phyloP scores from a whole-genome alignment of 306 rosid species.

The Gynostemma pentaphyllum region DNA sequence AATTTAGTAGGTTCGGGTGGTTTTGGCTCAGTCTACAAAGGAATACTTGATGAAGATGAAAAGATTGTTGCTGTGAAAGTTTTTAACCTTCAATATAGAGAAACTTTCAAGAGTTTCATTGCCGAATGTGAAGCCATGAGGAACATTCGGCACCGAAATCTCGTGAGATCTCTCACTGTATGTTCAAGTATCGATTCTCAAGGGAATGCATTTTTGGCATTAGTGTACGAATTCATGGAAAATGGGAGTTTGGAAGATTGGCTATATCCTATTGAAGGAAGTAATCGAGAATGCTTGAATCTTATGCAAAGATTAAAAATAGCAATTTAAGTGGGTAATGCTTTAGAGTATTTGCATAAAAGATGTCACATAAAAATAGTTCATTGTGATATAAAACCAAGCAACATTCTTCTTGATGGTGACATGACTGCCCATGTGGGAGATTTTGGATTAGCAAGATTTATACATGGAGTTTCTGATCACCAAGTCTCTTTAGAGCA shows the following conservation, averaged over 20 bases:
- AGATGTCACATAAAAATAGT: background rate
- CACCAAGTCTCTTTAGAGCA: background rate
- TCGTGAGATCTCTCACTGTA: background rate
- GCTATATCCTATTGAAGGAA: background rate
- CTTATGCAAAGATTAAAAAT: background rate
- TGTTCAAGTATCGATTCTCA: constrained; percentile 1
- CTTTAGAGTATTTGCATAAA: background rate
- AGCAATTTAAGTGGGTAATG: background rate
- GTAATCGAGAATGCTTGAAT: background rate
- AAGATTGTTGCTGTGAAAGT: background rate
- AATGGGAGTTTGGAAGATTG: background rate
- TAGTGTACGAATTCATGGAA: background rate
- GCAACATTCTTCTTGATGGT: background rate
- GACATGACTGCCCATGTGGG: constrained; percentile 1
- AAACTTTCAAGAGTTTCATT: background rate
- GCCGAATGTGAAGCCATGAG: background rate
- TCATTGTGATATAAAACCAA: background rate
- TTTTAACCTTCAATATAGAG: background rate
- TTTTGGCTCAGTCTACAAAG: background rate
- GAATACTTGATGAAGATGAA: background rate
- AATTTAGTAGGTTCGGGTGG: background rate
- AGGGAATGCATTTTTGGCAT: background rate
- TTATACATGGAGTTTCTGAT: background rate
- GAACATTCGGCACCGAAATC: background rate
- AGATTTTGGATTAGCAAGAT: constrained; percentile 1